These are phyloP conservation scores for Solanum chiquidenum DNA, from an alignment of 257 asterid species.

Conservation along the genomic window DNA sequence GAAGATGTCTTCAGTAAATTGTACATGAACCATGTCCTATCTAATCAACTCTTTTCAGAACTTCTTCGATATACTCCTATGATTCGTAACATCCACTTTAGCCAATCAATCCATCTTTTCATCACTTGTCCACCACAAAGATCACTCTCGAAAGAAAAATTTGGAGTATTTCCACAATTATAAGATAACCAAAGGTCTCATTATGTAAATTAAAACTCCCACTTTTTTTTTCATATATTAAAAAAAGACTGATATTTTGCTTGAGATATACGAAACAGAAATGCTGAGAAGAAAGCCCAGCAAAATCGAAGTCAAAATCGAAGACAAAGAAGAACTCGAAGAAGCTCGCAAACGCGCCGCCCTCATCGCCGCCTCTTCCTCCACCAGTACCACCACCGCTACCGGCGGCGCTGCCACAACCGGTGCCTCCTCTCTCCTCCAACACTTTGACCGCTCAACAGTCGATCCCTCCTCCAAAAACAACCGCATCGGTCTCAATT, in stretches of 20 bases:
- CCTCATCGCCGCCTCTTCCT: slow-evolving; percentile 22
- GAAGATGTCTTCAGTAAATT: background rate
- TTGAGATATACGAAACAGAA: slow-evolving; percentile 5
- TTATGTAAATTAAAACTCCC: background rate
- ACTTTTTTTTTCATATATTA: background rate
- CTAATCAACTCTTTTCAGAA: background rate
- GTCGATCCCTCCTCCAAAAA: slow-evolving; percentile 58
- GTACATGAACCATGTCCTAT: background rate
- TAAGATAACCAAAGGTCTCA: background rate
- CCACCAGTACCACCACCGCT: background rate
- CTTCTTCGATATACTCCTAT: background rate
- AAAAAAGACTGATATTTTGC: background rate
- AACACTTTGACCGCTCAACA: slow-evolving; percentile 68
- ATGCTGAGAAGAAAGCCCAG: slow-evolving; percentile 89
- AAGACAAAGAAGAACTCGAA: slow-evolving; percentile 84
- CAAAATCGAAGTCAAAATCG: slow-evolving; percentile 65
- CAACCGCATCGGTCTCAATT: slow-evolving; percentile 75
- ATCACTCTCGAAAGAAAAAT: background rate
- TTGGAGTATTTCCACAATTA: background rate
- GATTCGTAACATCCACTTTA: background rate
- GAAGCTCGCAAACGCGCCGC: slow-evolving; percentile 68
- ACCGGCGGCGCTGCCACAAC: slow-evolving; percentile 15
- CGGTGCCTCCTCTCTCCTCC: slow-evolving; percentile 61
- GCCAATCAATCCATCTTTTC: background rate
- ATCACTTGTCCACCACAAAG: background rate